These are phyloP conservation scores for Blastomyces silverae DNA, from an alignment of 2,329 filamentous ascomycete species.

Conservation along the genomic window DNA sequence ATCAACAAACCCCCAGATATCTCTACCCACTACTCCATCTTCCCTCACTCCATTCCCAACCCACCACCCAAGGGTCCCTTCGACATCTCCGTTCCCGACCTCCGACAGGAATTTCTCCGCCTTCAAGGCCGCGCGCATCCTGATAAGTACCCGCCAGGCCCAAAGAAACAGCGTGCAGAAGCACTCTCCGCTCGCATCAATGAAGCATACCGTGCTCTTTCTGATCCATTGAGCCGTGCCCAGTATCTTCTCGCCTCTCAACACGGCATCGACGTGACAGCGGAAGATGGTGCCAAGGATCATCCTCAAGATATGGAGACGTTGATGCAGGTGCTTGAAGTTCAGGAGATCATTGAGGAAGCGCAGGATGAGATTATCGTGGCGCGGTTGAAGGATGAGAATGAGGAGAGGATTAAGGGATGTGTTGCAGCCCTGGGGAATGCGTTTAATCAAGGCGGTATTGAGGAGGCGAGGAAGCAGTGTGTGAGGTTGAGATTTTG, in stretches of 20 bases:
- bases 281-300: constrained; percentile 65
- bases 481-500: constrained; percentile 78
- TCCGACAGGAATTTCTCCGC: constrained; percentile 78
- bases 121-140: constrained; percentile 57
- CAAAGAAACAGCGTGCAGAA: constrained; percentile 58
- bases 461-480: constrained; percentile 61
- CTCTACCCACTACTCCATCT: constrained; percentile 75
- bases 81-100: constrained; percentile 58
- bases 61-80: constrained; percentile 76
- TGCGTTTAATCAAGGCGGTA: constrained; percentile 60
- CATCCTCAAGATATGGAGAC: constrained; percentile 63
- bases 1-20: constrained; percentile 30
- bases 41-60: constrained; percentile 66
- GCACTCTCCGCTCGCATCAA: constrained; percentile 78
- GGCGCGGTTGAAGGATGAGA: constrained; percentile 58
- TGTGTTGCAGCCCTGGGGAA: constrained; percentile 58
- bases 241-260: constrained; percentile 69
- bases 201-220: constrained; percentile 80
- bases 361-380: constrained; percentile 57
- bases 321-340: constrained; percentile 80
- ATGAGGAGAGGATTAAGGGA: constrained; percentile 58
- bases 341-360: constrained; percentile 66
- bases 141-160: constrained; percentile 44
- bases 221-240: constrained; percentile 70
- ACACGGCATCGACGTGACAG: constrained; percentile 64